Conservation (phyloP, 148 eudicot genomes). For the Silene uniflora region DNA sequence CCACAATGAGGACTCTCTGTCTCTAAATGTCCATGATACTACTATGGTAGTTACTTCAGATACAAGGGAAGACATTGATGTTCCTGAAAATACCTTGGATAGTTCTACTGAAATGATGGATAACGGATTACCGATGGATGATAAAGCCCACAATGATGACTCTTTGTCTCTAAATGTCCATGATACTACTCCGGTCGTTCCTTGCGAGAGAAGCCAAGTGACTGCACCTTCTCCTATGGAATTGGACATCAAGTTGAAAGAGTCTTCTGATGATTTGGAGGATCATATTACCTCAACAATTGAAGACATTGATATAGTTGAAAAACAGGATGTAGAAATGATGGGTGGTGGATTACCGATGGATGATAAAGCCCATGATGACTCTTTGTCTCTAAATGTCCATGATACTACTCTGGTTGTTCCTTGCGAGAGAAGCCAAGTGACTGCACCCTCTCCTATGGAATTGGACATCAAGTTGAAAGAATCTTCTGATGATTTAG, state of each 20-base stretch:
- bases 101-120: slow-evolving; percentile 19
- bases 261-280: slow-evolving; percentile 14
- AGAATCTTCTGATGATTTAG: slow-evolving; percentile 12
- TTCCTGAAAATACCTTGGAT: slow-evolving; percentile 7
- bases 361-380: slow-evolving; percentile 25
- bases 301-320: slow-evolving; percentile 5
- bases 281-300: slow-evolving; percentile 1
- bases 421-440: slow-evolving; percentile 19
- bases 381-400: slow-evolving; percentile 5
- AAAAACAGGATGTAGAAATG: slow-evolving; percentile 13
- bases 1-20: slow-evolving; percentile 16
- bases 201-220: slow-evolving; percentile 19
- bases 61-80: slow-evolving; percentile 7
- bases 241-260: slow-evolving; percentile 17
- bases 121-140: slow-evolving; percentile 13
- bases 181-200: slow-evolving; percentile 3
- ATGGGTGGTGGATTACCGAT: slow-evolving; percentile 2
- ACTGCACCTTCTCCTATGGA: slow-evolving; percentile 11
- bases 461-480: slow-evolving; percentile 18
- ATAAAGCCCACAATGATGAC: slow-evolving; percentile 18
- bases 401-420: slow-evolving; percentile 12
- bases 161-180: slow-evolving; percentile 12
- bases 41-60: not conserved
- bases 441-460: slow-evolving; percentile 11
- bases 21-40: slow-evolving; percentile 13